These are phyloP conservation scores for Aspergillus spinulosporus DNA, from an alignment of 2,329 filamentous ascomycete genomes.

Conservation along the genomic window DNA sequence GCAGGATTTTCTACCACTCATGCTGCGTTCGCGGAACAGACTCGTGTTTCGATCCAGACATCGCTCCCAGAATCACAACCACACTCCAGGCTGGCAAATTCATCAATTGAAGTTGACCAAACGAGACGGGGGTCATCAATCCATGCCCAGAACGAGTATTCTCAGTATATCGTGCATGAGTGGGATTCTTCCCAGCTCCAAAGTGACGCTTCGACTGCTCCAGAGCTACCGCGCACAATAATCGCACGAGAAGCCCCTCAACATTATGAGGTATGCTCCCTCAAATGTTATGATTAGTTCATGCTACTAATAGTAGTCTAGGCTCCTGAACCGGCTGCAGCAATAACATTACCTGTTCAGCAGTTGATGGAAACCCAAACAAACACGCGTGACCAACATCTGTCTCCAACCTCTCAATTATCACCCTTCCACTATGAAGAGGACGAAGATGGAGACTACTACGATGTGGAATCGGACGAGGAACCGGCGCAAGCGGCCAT, in stretches of 20 bases:
- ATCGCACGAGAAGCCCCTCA: no score
- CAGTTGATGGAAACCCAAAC: conserved; percentile 5
- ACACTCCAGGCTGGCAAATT: not conserved
- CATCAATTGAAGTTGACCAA: not conserved
- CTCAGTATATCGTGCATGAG: not conserved
- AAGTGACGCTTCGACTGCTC: not conserved
- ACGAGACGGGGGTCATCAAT: conserved; percentile 1
- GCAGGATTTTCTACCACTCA: conserved; percentile 9
- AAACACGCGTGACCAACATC: conserved; percentile 9
- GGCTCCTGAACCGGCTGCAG: not conserved
- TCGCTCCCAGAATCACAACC: conserved; percentile 3
- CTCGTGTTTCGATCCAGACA: conserved; percentile 15
- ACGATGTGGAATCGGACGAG: conserved; percentile 62
- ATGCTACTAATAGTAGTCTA: not conserved
- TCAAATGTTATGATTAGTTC: no score
- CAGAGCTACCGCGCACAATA: not conserved
- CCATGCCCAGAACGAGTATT: not conserved
- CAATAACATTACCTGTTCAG: not conserved
- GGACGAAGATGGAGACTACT: conserved; percentile 61
- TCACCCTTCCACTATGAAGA: conserved; percentile 45
- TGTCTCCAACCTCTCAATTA: conserved; percentile 14
- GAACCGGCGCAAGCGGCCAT: conserved; percentile 42
- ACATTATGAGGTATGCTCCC: not conserved
- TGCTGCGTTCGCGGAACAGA: conserved; percentile 22
- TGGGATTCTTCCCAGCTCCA: not conserved